Evolutionary conservation across 768 basidiomycete species (phyloP), one percentile per base, ranked within the genome.

Genomic region (Lentinula lateritia): DNA sequence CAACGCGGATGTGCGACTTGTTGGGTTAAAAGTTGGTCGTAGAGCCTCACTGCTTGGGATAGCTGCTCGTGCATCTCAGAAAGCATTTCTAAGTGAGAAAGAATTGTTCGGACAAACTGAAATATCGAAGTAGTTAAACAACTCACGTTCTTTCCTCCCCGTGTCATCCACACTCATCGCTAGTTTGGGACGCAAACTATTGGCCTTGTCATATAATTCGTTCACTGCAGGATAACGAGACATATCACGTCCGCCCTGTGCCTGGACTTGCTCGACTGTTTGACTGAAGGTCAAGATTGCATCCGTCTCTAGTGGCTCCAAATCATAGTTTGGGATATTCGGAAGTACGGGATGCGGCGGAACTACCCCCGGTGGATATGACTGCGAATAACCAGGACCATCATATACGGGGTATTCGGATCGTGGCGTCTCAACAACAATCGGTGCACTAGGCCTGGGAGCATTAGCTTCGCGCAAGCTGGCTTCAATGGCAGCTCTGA

Each of bases 11-110:
- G 86, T 2, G 87, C 80, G 10, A 95, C 79, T 69, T 95, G 92
- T 65, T 92, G 83, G 28, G 94, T 94, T 46, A 96, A 76, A 20
- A 97, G 77, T 58, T 89, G 84, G 66, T 98, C 95, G 70, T 98
- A 98, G 3, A 97, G 76, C 69, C 90, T 89, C 50, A 98, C 93
- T 0, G 93, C 94, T 71, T 96, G 86, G 0, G 93, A 91, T 9
- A 99, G 74, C 73, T 98, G 96, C 52, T 90, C 89, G 67, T 98
- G 91, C 94, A 98, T 98, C 53, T 98, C 95, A 6, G 86, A 79
- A 39, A 99, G 77, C 70, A 95, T 80, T 72, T 95, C 95, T 94
- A 69, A 43, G 35, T 36, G 16, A 41, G 38, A 34, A 28, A 6
- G 5, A 35, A 58, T 34, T 35, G 34, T 18, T 34, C 39, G 6